Evolutionary conservation across 2,329 filamentous ascomycete genomes (phyloP).

Genomic region (Xylariaceae sp.): DNA sequence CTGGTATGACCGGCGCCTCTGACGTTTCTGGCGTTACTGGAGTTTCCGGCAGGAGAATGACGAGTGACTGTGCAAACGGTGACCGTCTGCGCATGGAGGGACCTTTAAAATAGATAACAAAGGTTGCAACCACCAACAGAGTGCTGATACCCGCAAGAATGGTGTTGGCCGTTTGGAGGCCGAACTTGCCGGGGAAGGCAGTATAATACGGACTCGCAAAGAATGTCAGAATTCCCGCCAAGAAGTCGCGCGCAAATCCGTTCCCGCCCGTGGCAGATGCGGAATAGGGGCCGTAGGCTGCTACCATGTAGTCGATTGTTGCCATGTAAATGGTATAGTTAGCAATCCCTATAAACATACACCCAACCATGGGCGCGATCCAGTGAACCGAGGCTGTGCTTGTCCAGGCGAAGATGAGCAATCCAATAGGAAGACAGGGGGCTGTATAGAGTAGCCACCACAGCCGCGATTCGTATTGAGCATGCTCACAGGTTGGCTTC

Average conservation of each 20-base stretch:
- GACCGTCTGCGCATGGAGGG: constrained; percentile 45
- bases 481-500: constrained; percentile 43
- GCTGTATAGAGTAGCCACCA: constrained; percentile 56
- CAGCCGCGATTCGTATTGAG: constrained; percentile 56
- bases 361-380: constrained; percentile 57
- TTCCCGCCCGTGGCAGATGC: constrained; percentile 63
- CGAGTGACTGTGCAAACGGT: constrained; percentile 47
- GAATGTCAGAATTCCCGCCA: constrained; percentile 58
- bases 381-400: constrained; percentile 51
- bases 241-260: constrained; percentile 58
- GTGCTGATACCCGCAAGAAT: constrained; percentile 46
- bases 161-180: constrained; percentile 49
- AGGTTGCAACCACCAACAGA: constrained; percentile 48
- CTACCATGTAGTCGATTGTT: constrained; percentile 64
- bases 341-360: constrained; percentile 55
- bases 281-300: constrained; percentile 60
- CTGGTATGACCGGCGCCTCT: background rate
- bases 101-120: constrained; percentile 52
- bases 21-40: background rate
- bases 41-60: background rate
- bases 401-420: constrained; percentile 59
- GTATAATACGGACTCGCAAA: constrained; percentile 52
- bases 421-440: constrained; percentile 53
- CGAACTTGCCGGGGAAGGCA: constrained; percentile 37
- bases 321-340: constrained; percentile 61